Conservation (phyloP, 306 rosid genomes). For the Hippophae tibetana region DNA sequence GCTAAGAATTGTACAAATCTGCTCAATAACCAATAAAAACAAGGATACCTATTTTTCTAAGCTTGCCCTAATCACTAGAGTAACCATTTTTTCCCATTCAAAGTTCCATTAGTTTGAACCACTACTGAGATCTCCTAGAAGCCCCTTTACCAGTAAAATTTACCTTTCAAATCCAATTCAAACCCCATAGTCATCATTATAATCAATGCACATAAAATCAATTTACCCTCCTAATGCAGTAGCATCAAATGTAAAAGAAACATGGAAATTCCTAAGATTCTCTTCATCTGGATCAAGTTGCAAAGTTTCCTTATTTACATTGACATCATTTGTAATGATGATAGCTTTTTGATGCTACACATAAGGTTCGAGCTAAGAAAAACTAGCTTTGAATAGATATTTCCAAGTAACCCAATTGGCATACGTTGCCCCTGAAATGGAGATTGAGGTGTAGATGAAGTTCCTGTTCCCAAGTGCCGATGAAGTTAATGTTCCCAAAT, state of each 20-base stretch:
- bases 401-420: constrained; percentile 11
- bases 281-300: constrained; percentile 36
- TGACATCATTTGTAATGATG: constrained; percentile 34
- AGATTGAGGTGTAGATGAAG: too few relatives aligned
- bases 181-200: not conserved
- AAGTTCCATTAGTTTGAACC: too few relatives aligned
- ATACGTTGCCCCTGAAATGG: not conserved
- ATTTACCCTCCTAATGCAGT: constrained; percentile 30
- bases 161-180: not conserved
- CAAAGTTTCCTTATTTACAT: constrained; percentile 33
- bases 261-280: constrained; percentile 26
- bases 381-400: constrained; percentile 13
- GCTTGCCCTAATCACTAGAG: too few relatives aligned
- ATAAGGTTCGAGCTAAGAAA: constrained; percentile 5
- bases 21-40: too few relatives aligned
- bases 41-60: too few relatives aligned
- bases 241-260: constrained; percentile 44
- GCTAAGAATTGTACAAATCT: too few relatives aligned
- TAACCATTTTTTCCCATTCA: too few relatives aligned
- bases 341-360: constrained; percentile 32
- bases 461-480: too few relatives aligned
- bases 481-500: too few relatives aligned
- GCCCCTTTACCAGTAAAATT: too few relatives aligned
- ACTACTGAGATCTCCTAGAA: too few relatives aligned
- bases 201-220: not conserved